Base-by-base conservation (phyloP, 192 early-diverging fungal species). In the Funneliformis geosporum region DNA sequence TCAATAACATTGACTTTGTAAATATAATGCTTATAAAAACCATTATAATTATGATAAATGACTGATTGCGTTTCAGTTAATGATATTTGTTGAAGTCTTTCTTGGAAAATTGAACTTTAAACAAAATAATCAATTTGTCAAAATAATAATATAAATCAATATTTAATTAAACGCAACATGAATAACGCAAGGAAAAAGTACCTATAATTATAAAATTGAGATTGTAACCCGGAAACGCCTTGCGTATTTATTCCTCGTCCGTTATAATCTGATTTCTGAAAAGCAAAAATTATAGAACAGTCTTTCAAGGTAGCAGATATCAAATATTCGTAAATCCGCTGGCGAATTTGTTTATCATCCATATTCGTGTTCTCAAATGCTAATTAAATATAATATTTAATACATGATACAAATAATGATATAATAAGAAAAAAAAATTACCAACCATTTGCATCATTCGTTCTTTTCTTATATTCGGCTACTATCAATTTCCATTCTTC, bases 291-390 rank as follows among this genome's bases (percentile, higher is more conserved):
- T 25, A 93, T 84, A 18, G 94, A 95, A 38, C 92, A 89, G 81
- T 94, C 94, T 80, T 95, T 95, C 42, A 95, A 84, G 16, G 93
- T 94, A 12, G 85, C 86, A 0, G 94, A 90, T 5, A 95, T 40
- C 59, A 94, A 79, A 80, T 90, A 94, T 80, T 94, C 90, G 61
- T 86, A 80, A 0, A 93, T 83, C 27, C 76, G 82, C 42, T 93
- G 94, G 42, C 7, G 83, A 82, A 16, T 77, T 80, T 50, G 71
- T 70, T 47, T 83, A 84, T 59, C 38, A 60, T 50, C 82, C 82
- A 47, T 79, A 81, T 27, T 85, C 61, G 79, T 28, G 42, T 64
- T 11, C 65, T 27, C 4, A 1, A 7, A 5, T 8, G 21, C 18
- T 55, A 33, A 46, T 50, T 46, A 50, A 27, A 27, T 12, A 23